Percentiles rank a stretch among this genome's conserved stretches.
Conservation (phyloP, 1,284 basidiomycete species). For the Dichomitus squalens region DNA sequence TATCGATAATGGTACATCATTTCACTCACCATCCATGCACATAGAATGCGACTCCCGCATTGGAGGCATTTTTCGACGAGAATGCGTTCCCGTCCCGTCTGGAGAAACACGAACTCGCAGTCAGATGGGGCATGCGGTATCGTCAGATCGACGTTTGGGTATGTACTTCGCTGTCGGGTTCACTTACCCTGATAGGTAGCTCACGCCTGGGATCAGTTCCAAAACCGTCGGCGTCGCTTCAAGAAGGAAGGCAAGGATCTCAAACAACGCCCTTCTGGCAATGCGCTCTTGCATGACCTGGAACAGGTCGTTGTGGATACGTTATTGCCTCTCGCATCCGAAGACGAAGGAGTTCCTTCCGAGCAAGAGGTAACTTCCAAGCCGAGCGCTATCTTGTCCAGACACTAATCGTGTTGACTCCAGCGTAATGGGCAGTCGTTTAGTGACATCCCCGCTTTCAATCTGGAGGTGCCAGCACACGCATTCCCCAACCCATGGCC, state of each 20-base stretch:
- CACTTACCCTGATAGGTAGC: not conserved
- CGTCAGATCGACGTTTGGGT: constrained; percentile 66
- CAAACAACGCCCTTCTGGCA: not conserved
- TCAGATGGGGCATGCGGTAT: constrained; percentile 47
- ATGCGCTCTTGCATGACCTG: not conserved
- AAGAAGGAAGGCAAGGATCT: constrained; percentile 24
- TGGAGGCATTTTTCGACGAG: constrained; percentile 52
- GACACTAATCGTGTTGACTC: no score
- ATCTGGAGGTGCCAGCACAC: constrained; percentile 30
- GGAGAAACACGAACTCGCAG: constrained; percentile 47
- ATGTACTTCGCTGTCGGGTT: no score
- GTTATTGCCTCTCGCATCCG: not conserved
- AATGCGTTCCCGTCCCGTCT: constrained; percentile 51
- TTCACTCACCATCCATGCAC: no score
- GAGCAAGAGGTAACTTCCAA: no score
- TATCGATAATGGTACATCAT: no score
- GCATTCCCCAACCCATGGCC: constrained; percentile 41
- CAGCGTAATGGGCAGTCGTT: no score
- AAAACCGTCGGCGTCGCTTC: constrained; percentile 46
- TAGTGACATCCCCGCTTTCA: no score
- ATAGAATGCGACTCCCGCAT: constrained; percentile 48
- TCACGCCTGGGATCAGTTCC: constrained; percentile 37
- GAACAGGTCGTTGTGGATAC: not conserved
- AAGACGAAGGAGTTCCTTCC: no score
- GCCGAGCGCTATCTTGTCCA: no score